Conservation (phyloP, 228 moss, liverwort and hornwort species). For the Sphagnum fallax region DNA sequence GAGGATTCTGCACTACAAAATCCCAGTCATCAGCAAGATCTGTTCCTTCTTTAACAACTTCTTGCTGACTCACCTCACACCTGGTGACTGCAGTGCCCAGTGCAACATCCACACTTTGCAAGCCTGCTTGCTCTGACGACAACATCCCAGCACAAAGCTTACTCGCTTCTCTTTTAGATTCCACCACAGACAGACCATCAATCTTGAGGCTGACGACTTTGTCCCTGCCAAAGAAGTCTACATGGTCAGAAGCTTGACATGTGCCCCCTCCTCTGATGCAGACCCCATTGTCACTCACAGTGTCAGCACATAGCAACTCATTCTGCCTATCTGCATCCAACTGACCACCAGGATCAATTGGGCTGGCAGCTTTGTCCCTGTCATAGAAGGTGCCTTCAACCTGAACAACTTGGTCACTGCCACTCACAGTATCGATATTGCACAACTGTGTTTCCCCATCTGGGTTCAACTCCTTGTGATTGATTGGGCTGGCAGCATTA, state of each 20-base stretch:
- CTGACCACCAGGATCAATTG: neutral
- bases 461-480: too few relatives aligned
- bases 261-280: neutral
- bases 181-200: slow-evolving; percentile 8
- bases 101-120: neutral
- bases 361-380: slow-evolving; percentile 6
- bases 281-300: neutral
- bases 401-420: neutral
- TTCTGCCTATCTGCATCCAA: neutral
- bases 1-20: slow-evolving; percentile 1
- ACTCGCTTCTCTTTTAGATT: slow-evolving; percentile 1
- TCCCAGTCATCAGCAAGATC: slow-evolving; percentile 2
- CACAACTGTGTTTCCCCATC: too few relatives aligned
- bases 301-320: slow-evolving; percentile 1
- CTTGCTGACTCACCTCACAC: slow-evolving; percentile 6
- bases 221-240: neutral
- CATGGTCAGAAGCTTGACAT: neutral
- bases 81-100: neutral
- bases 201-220: neutral
- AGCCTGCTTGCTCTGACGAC: neutral
- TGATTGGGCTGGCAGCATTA: too few relatives aligned
- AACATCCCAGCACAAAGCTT: slow-evolving; percentile 1
- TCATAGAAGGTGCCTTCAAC: slow-evolving; percentile 1
- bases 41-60: neutral
- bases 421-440: too few relatives aligned